Evolutionary conservation across 2,329 filamentous ascomycete species (phyloP).

Genomic region (Hypoxylon sp.): DNA sequence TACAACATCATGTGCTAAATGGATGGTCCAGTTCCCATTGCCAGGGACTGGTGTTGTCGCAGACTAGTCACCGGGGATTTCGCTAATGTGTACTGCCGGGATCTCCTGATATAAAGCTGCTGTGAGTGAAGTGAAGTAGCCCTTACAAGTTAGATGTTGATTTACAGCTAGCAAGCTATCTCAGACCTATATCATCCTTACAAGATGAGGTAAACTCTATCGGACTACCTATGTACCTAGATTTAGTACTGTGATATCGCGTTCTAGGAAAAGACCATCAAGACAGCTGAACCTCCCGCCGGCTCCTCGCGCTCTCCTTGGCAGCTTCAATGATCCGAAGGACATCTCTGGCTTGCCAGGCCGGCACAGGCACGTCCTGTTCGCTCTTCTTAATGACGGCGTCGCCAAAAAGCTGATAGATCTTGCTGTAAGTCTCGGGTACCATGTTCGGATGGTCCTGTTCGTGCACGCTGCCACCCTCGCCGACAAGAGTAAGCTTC

Average conservation of each 20-base stretch:
- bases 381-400: slow-evolving; percentile 59
- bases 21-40: too few species aligned
- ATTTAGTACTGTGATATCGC: neutral
- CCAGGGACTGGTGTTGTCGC: too few species aligned
- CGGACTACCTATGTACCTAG: neutral
- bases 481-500: slow-evolving; percentile 62
- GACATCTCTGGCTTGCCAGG: slow-evolving; percentile 61
- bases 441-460: slow-evolving; percentile 64
- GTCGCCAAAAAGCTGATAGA: slow-evolving; percentile 65
- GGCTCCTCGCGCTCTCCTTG: slow-evolving; percentile 58
- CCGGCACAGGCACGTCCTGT: slow-evolving; percentile 61
- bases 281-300: slow-evolving; percentile 53
- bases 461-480: slow-evolving; percentile 59
- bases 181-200: too few species aligned
- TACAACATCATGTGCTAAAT: too few species aligned
- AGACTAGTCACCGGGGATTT: too few species aligned
- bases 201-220: neutral
- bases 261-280: slow-evolving; percentile 17
- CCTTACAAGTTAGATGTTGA: neutral
- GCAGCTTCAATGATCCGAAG: slow-evolving; percentile 61
- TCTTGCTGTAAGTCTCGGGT: slow-evolving; percentile 72
- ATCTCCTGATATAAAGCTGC: too few species aligned
- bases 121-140: neutral
- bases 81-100: too few species aligned
- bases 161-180: neutral